These are phyloP conservation scores for Trichosanthes truncata DNA, from an alignment of 306 rosid genomes.

Conservation along the genomic window DNA sequence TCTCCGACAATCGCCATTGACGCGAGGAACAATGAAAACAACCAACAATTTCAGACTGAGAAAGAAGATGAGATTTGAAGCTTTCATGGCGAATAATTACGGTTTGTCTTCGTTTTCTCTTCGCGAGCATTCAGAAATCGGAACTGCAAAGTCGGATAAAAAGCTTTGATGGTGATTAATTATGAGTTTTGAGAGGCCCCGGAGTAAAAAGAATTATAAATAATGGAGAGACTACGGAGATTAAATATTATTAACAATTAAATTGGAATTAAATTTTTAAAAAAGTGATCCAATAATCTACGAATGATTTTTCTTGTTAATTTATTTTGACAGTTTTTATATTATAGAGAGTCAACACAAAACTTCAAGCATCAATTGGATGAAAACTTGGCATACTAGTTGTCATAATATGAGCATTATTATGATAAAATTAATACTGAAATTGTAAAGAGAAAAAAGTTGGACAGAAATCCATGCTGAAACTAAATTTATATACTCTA, in stretches of 20 bases:
- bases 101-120: not conserved
- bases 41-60: constrained; percentile 18
- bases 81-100: constrained; percentile 20
- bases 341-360: not conserved
- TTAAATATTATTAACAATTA: not conserved
- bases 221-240: not conserved
- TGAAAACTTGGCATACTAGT: not conserved
- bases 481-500: too few species aligned
- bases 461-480: not conserved
- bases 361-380: not conserved
- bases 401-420: not conserved
- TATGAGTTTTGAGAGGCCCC: not conserved
- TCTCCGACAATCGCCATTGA: constrained; percentile 12
- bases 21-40: not conserved
- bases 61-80: constrained; percentile 28
- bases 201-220: not conserved
- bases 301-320: not conserved
- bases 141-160: not conserved
- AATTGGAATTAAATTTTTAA: not conserved
- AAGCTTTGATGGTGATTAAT: not conserved
- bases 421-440: not conserved
- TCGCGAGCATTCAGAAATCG: not conserved
- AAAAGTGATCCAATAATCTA: not conserved
- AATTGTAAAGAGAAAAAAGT: not conserved
- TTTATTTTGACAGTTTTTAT: not conserved